Conservation (phyloP, 2,329 filamentous ascomycete species). For the Trichoderma lentiforme region DNA sequence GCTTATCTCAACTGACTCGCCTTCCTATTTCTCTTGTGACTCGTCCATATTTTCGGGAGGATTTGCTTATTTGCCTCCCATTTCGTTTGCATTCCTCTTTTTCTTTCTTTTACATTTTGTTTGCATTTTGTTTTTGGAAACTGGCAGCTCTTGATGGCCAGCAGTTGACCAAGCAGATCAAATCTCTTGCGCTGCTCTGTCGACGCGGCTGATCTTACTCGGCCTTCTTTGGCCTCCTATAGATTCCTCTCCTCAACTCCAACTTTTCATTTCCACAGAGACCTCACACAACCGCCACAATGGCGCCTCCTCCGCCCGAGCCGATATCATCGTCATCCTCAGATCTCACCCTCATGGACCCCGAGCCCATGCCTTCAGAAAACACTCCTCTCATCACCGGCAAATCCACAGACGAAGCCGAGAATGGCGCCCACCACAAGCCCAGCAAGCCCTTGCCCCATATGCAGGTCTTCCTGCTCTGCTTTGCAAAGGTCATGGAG, state of each 20-base stretch:
- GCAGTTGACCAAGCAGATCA: not conserved
- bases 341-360: constrained; percentile 12
- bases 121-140: not conserved
- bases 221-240: not conserved
- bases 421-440: constrained; percentile 1
- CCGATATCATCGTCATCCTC: constrained; percentile 12
- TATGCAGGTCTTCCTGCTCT: constrained; percentile 68
- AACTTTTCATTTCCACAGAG: not conserved
- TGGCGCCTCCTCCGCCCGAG: constrained; percentile 1
- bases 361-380: constrained; percentile 12
- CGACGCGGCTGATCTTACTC: not conserved
- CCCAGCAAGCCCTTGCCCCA: constrained; percentile 50
- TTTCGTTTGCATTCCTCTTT: not conserved
- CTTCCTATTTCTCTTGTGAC: not conserved
- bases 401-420: not conserved
- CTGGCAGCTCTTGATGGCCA: not conserved
- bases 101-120: not conserved
- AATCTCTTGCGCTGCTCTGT: not conserved
- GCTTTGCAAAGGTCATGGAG: constrained; percentile 69
- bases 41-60: not conserved
- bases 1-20: constrained; percentile 8
- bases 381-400: not conserved
- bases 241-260: not conserved
- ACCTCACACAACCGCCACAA: not conserved
- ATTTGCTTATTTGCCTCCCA: not conserved